Base-by-base conservation (phyloP, 2,329 filamentous ascomycete genomes). In the Teratosphaeria nubilosa region DNA sequence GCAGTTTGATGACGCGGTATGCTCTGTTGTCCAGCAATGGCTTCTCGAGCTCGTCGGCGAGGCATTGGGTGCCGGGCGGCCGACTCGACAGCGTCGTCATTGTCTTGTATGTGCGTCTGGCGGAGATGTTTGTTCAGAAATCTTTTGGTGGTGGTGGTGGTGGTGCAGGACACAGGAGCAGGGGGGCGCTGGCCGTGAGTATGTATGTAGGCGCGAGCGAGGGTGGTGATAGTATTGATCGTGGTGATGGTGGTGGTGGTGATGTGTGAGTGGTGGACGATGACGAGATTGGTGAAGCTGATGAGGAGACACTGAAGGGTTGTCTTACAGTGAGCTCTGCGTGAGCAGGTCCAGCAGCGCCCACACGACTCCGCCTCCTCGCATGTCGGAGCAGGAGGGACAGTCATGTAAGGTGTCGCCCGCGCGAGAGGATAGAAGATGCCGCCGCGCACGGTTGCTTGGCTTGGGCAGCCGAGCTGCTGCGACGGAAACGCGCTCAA, bases 1-100 rank as follows among this genome's bases (percentile, higher is more conserved):
- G 78, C 56, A 99, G 80, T 56, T 85, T 83, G 66, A 97, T 86
- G 62, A 99, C 90, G 59, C 92, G 83, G 72, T 99, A 99, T 32
- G 84, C 82, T 56, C 92, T 84, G 72, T 95, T 86, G 74, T 97
- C 92, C 57, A 95, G 80, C 64, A 86, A 85, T 5, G 91, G 90
- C 69, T 88, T 91, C 77, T 95, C 89, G 57, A 96, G 77, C 53
- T 80, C 74, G 68, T 95, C 87, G 34, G 89, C 68, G 53, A 80
- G 72, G 27, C 74, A 70, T 58, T 73, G 48, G 13, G 56, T 41
- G 37, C 57, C 57, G 22, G 56, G 56, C 53, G 41, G 41, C 41
- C 41, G 41, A 48, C 41, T 48, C n/a, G 41, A 16, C 41, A 48
- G n/a, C 3, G 20, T 48, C 9, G n/a, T 48, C 41, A 48, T 48